phyloP scores from a whole-genome alignment of 768 basidiomycete species.

The Suillus variegatus region DNA sequence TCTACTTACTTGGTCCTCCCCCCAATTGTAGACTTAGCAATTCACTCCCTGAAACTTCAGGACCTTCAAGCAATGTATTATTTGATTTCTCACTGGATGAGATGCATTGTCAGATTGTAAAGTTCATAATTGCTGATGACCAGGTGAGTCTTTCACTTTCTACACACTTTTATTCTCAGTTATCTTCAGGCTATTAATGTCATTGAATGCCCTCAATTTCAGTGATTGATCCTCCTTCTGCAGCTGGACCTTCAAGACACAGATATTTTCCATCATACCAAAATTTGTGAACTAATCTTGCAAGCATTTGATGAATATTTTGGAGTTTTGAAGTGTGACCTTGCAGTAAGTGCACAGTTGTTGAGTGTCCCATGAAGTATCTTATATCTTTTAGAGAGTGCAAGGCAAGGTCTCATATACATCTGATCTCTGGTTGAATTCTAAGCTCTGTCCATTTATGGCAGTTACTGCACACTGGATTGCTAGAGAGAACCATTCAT shows the following conservation, averaged over 20 bases:
- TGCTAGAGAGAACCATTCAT: too few relatives aligned
- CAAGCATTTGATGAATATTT: background rate
- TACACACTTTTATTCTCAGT: background rate
- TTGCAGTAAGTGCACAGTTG: background rate
- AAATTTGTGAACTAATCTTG: slow-evolving; percentile 6
- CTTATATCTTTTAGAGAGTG: background rate
- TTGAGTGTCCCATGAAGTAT: background rate
- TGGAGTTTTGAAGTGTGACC: background rate
- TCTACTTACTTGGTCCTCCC: background rate
- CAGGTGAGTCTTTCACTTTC: background rate
- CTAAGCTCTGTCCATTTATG: too few relatives aligned
- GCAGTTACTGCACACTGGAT: too few relatives aligned
- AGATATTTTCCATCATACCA: slow-evolving; percentile 15
- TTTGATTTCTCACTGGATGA: background rate
- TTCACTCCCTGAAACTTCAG: background rate
- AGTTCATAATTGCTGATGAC: background rate
- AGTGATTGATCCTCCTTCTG: background rate
- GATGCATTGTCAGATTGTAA: background rate
- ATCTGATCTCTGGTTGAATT: too few relatives aligned
- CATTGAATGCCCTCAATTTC: slow-evolving; percentile 5
- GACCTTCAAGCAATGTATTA: background rate
- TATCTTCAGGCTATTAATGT: slow-evolving; percentile 7
- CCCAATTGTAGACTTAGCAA: background rate
- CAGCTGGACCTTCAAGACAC: slow-evolving; percentile 6
- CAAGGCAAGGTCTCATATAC: background rate